Evolutionary conservation across 257 asterid species (phyloP).

Genomic region (Scutellaria galericulata): DNA sequence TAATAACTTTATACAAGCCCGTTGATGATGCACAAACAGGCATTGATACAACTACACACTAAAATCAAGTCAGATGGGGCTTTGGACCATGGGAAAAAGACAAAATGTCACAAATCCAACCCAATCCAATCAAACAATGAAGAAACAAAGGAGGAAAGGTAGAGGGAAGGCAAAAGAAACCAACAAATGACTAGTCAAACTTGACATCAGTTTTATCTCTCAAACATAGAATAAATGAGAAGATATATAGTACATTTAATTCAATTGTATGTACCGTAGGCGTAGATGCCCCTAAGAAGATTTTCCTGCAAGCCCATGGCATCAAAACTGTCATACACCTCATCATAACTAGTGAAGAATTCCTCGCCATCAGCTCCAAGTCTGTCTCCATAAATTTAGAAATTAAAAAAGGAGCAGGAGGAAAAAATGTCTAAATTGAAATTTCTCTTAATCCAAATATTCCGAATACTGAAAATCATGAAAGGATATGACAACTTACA

Average conservation of each 20-base stretch:
- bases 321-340: conserved; percentile 65
- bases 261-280: conserved; percentile 50
- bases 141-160: background rate
- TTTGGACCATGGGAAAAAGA: background rate
- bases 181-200: conserved; percentile 1
- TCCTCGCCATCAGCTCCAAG: conserved; percentile 56
- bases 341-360: conserved; percentile 63
- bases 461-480: background rate
- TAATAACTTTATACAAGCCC: background rate
- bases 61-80: background rate
- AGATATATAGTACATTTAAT: background rate
- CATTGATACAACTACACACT: background rate
- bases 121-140: background rate
- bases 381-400: conserved; percentile 36
- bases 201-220: background rate
- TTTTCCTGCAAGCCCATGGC: conserved; percentile 65
- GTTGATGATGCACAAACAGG: background rate
- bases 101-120: background rate
- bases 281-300: conserved; percentile 66
- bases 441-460: background rate
- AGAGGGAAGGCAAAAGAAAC: background rate
- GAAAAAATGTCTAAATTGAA: background rate
- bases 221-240: background rate
- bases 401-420: conserved; percentile 4
- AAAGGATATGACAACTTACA: conserved; percentile 38